These are phyloP conservation scores for Ganoderma meredithae DNA, from an alignment of 1,284 basidiomycete species.

Conservation along the genomic window DNA sequence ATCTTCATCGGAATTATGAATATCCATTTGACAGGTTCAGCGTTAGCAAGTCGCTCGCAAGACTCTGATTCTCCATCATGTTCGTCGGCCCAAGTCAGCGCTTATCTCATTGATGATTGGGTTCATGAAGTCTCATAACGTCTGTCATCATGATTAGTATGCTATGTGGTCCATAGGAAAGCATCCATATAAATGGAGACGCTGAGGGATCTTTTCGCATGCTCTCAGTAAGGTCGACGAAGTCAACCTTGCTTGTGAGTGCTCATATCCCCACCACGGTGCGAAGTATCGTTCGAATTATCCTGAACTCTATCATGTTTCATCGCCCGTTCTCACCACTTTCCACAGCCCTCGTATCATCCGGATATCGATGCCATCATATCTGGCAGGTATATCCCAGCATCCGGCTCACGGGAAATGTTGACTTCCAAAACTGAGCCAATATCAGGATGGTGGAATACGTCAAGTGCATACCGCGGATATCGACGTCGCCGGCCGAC, in stretches of 20 bases:
- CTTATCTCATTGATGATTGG: background rate
- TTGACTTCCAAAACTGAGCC: background rate
- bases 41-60: background rate
- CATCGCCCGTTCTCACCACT: background rate
- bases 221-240: background rate
- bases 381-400: background rate
- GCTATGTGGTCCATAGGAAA: background rate
- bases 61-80: background rate
- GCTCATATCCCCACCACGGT: background rate
- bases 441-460: background rate
- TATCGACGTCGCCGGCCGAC: background rate
- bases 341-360: background rate
- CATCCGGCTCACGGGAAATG: background rate
- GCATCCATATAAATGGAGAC: background rate
- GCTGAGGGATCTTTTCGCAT: background rate
- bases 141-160: background rate
- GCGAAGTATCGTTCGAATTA: background rate
- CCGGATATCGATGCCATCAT: background rate
- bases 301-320: background rate
- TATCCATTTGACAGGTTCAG: too few relatives aligned
- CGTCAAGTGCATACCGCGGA: background rate
- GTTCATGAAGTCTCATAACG: background rate
- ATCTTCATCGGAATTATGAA: too few relatives aligned
- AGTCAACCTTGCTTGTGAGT: background rate
- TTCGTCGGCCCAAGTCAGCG: background rate